Evolutionary conservation across 1,139 yeast genomes (phyloP).

Genomic region (Tardiomyces depauwii): DNA sequence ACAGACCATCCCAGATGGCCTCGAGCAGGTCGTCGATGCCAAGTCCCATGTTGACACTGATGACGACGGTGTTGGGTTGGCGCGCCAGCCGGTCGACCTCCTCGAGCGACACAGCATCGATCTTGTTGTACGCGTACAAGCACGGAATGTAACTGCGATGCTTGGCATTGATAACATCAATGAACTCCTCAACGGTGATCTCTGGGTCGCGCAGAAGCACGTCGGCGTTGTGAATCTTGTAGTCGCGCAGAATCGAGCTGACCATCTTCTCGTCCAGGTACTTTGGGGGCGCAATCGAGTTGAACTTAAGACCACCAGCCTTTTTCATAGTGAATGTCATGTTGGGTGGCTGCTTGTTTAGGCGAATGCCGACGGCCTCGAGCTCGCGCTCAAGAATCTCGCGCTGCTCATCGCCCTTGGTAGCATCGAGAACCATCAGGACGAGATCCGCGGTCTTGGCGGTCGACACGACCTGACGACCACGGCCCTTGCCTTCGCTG

Average conservation of each 20-base stretch:
- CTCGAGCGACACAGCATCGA: slow-evolving; percentile 90
- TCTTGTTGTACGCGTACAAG: slow-evolving; percentile 85
- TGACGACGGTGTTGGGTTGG: slow-evolving; percentile 84
- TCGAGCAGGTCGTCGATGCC: slow-evolving; percentile 84
- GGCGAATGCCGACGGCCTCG: slow-evolving; percentile 87
- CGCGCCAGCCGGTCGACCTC: slow-evolving; percentile 89
- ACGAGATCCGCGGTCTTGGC: slow-evolving; percentile 92
- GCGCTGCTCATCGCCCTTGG: slow-evolving; percentile 84
- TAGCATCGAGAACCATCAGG: slow-evolving; percentile 90
- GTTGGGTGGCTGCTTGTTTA: slow-evolving; percentile 75
- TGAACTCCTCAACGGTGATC: slow-evolving; percentile 86
- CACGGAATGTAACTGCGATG: slow-evolving; percentile 87
- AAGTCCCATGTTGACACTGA: slow-evolving; percentile 79
- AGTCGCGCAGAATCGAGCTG: slow-evolving; percentile 66
- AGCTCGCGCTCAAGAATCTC: slow-evolving; percentile 77
- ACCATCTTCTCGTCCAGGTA: slow-evolving; percentile 74
- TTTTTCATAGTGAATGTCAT: slow-evolving; percentile 67
- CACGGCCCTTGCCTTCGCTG: slow-evolving; percentile 94
- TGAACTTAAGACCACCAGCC: slow-evolving; percentile 86
- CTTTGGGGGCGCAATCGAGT: slow-evolving; percentile 72
- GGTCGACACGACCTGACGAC: slow-evolving; percentile 92
- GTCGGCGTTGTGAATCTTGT: slow-evolving; percentile 87
- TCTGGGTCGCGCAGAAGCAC: slow-evolving; percentile 82
- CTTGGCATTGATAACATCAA: slow-evolving; percentile 79
- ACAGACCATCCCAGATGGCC: slow-evolving; percentile 85